Conservation (phyloP, 1,284 basidiomycete species). For the Malassezia equina region DNA sequence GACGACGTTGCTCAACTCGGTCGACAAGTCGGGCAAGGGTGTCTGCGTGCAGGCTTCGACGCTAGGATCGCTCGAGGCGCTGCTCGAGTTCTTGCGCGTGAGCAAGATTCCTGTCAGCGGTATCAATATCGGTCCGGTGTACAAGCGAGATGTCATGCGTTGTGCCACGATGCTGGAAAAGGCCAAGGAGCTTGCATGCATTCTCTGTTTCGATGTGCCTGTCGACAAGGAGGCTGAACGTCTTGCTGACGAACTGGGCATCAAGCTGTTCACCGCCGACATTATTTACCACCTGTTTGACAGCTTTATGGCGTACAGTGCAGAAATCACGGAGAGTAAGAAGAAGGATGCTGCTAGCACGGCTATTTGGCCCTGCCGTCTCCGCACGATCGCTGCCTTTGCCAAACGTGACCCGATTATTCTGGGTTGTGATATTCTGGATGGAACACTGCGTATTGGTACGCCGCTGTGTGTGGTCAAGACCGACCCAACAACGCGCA, state of each 20-base stretch:
- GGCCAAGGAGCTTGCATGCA: slow-evolving; percentile 86
- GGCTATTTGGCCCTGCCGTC: slow-evolving; percentile 91
- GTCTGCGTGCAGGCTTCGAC: slow-evolving; percentile 98
- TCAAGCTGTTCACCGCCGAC: slow-evolving; percentile 89
- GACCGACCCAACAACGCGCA: slow-evolving; percentile 69
- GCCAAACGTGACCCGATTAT: slow-evolving; percentile 94
- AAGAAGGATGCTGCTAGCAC: slow-evolving; percentile 80
- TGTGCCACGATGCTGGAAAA: slow-evolving; percentile 89
- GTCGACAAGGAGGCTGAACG: slow-evolving; percentile 82
- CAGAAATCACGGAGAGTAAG: slow-evolving; percentile 84
- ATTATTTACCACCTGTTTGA: slow-evolving; percentile 99
- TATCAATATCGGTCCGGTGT: slow-evolving; percentile 95
- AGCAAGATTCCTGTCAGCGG: slow-evolving; percentile 82
- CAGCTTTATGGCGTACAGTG: slow-evolving; percentile 91
- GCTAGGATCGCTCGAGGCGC: slow-evolving; percentile 88
- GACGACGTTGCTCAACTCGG: slow-evolving; percentile 74
- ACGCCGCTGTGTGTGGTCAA: slow-evolving; percentile 93
- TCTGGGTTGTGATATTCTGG: slow-evolving; percentile 89
- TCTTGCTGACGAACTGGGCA: slow-evolving; percentile 83
- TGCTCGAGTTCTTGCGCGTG: slow-evolving; percentile 85
- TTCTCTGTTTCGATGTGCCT: slow-evolving; percentile 91
- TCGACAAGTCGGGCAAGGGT: slow-evolving; percentile 87
- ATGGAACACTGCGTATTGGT: slow-evolving; percentile 77
- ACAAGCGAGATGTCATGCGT: slow-evolving; percentile 91
- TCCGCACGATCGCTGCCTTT: slow-evolving; percentile 85